Base-by-base conservation (phyloP, 495 filamentous ascomycete species). In the Jackrogersella multiformis region DNA sequence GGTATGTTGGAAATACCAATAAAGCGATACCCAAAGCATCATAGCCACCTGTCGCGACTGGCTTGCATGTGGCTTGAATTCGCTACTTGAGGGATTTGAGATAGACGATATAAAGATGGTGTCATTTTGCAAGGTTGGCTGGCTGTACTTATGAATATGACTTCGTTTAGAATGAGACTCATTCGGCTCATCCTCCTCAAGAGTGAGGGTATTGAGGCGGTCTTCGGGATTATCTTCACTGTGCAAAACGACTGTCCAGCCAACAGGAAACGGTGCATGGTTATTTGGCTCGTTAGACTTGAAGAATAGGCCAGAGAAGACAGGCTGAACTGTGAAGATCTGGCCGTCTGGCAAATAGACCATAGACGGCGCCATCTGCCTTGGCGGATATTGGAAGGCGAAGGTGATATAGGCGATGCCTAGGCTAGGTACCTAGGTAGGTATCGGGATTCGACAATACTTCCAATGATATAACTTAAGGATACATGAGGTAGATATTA, bases 1-100 rank as follows among this genome's bases (percentile, higher is more conserved):
- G 1, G 85, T 83, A 66, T 92, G 89, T 73, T 97, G 93, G 74
- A 98, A 99, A 79, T 98, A 99, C 96, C 96, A 98, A 77, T 90
- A 96, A 30, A 98, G 78, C 1, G 92, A 93, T 24, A 92, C 87
- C 93, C 94, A 99, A 5, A 98, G 85, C 92, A 97, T 94, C 91
- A 96, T 91, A 59, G 94, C 94, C 59, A 96, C 89, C 77, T 93
- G 91, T 30, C 93, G 81, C 0, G 92, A 93, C 0, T 91, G 92
- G 45, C 92, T 96, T 23, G 77, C 86, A 9, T 87, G 84, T 0
- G 92, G 88, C 67, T 91, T 92, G 82, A 89, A 96, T 45, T 96
- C 92, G 68, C 74, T 85, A 69, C 81, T 90, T 46, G 89, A 90
- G 0, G 93, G 92, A 64, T 87, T 93, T 46, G 92, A 94, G 66